Evolutionary conservation across 331 rosid genomes (phyloP).

Genomic region (Phaseolus coccineus): DNA sequence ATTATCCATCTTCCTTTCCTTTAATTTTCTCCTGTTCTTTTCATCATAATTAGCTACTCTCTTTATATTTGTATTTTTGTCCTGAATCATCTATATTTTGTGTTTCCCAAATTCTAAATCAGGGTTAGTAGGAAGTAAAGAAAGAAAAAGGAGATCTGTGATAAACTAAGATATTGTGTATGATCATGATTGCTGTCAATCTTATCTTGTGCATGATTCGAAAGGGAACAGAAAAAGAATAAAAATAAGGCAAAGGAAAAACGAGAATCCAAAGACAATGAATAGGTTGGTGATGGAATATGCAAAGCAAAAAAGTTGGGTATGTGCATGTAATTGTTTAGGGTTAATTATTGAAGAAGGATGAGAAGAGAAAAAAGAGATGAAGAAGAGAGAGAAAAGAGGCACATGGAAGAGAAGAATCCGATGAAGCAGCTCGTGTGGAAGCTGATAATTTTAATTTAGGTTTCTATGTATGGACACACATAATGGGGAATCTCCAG

Average conservation of each 20-base stretch:
- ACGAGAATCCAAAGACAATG: slow-evolving; percentile 51
- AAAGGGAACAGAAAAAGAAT: not conserved
- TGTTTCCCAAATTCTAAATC: not conserved
- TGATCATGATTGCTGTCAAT: not conserved
- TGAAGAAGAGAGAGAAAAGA: not conserved
- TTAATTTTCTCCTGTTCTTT: too few relatives aligned
- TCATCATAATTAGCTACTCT: too few relatives aligned
- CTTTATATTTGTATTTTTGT: too few relatives aligned
- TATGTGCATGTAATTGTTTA: slow-evolving; percentile 4
- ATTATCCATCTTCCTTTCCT: too few relatives aligned
- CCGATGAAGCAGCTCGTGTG: slow-evolving; percentile 57
- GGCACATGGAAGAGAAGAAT: slow-evolving; percentile 51
- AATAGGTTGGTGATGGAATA: slow-evolving; percentile 37
- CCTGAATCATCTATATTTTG: too few relatives aligned
- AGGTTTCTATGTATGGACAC: slow-evolving; percentile 36
- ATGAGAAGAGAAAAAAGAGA: slow-evolving; percentile 33
- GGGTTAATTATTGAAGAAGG: slow-evolving; percentile 28
- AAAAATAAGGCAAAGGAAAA: not conserved
- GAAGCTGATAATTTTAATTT: slow-evolving; percentile 33
- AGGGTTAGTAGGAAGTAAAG: not conserved
- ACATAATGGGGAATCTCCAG: slow-evolving; percentile 44
- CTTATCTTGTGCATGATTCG: slow-evolving; percentile 24
- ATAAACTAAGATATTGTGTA: slow-evolving; percentile 6
- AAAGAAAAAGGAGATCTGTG: not conserved
- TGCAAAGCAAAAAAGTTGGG: not conserved